Evolutionary conservation across 2,329 filamentous ascomycete species (phyloP), one percentile per base, ranked within the genome.

Genomic region (Calcarisporium arbuscula): DNA sequence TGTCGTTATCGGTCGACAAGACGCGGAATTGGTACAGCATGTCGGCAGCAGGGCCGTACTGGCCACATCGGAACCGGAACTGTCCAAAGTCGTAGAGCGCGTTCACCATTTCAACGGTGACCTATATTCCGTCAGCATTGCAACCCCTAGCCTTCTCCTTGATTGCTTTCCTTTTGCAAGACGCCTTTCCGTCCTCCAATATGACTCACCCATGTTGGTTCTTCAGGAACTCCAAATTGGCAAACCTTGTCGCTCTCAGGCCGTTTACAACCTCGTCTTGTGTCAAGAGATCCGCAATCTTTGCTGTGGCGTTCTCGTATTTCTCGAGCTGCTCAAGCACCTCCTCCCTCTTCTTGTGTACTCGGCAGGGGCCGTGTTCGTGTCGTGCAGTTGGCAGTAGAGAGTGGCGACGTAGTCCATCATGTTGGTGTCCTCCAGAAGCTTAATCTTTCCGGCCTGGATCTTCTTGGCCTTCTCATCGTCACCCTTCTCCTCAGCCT

Each of bases 351-450:
- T 92, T 94, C 62, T 84, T 80, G 80, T 77, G 62, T 89, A 96
- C 64, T 95, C 88, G 44, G 82, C 74, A 32, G 92, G 89, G 35
- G 84, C 69, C 43, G 85, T 75, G 41, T 83, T 73, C 45, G 87
- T 77, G 51, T 81, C 74, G 68, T 96, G 80, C 48, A 98, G 78
- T 56, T 95, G 85, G 60, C 85, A 84, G 72, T 94, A 87, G 48
- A 98, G 70, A 54, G 82, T 85, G 56, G 89, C 89, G 35, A 96
- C 86, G 61, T 94, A 98, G 65, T 98, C 92, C 54, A 84, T 92
- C 92, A 98, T 98, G 73, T 96, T 95, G 55, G 92, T 96, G 62
- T 88, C 82, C 70, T 94, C 90, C 50, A 98, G 79, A 39, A 98
- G 80, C 66, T 90, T 82, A 62, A 90, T 95, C 65, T 95, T 95